Conservation (phyloP, 75 land plant species). For the Cupressus sempervirens region DNA sequence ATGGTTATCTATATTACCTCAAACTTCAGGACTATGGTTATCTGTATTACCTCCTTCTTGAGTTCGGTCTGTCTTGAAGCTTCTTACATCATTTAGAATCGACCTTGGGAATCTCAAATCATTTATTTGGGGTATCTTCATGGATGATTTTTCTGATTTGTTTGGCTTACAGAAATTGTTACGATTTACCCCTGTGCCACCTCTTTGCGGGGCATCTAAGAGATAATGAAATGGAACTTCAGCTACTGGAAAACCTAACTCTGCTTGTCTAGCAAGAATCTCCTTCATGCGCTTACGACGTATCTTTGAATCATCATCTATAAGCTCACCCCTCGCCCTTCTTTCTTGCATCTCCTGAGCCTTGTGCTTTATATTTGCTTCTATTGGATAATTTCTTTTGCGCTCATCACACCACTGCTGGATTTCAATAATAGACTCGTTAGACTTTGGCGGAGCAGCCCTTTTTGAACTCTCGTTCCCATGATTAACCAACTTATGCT, state of each 20-base stretch:
- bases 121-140: neutral
- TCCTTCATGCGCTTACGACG: conserved; percentile 83
- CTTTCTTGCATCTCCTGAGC: conserved; percentile 35
- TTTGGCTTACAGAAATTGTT: conserved; percentile 23
- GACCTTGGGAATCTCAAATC: conserved; percentile 8
- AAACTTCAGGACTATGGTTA: neutral
- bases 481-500: conserved; percentile 4
- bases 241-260: conserved; percentile 82
- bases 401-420: conserved; percentile 81
- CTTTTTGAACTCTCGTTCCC: neutral
- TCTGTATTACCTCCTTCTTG: neutral
- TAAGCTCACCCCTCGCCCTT: conserved; percentile 26
- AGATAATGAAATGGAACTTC: conserved; percentile 78
- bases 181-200: conserved; percentile 1
- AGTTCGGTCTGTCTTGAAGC: neutral
- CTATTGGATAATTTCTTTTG: conserved; percentile 70
- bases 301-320: conserved; percentile 45
- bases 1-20: no score
- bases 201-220: conserved; percentile 27
- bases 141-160: conserved; percentile 12
- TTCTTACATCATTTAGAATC: neutral
- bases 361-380: conserved; percentile 61
- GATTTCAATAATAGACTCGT: conserved; percentile 46
- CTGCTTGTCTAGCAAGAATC: conserved; percentile 72
- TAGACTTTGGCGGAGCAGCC: neutral